Conservation (phyloP, 495 filamentous ascomycete genomes). For the Pseudomonodictys pantanalensis region DNA sequence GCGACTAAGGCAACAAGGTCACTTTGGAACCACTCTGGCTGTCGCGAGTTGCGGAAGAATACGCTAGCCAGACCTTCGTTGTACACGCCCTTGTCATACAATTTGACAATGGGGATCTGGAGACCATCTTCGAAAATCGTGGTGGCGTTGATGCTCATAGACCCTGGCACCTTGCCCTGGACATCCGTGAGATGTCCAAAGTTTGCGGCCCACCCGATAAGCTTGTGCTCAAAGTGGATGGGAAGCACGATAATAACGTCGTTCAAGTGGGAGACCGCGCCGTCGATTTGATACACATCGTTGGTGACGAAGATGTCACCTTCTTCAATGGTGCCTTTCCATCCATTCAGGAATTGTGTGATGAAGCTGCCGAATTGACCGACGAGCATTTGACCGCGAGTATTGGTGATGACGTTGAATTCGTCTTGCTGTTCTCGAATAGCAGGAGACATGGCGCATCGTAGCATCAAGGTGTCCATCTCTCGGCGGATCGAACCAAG, state of each 20-base stretch:
- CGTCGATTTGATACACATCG: slow-evolving; percentile 51
- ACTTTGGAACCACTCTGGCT: slow-evolving; percentile 51
- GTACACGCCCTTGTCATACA: slow-evolving; percentile 46
- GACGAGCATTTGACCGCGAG: slow-evolving; percentile 50
- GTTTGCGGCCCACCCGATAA: slow-evolving; percentile 51
- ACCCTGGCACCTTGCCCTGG: slow-evolving; percentile 51
- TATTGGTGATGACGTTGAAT: slow-evolving; percentile 53
- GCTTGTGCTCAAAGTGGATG: slow-evolving; percentile 45
- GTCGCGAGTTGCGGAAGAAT: slow-evolving; percentile 49
- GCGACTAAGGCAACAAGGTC: slow-evolving; percentile 51
- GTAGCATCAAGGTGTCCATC: slow-evolving; percentile 53
- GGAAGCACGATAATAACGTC: slow-evolving; percentile 50
- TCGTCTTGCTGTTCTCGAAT: slow-evolving; percentile 55
- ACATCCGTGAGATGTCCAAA: slow-evolving; percentile 54
- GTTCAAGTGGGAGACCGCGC: slow-evolving; percentile 51
- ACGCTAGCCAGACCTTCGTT: slow-evolving; percentile 47
- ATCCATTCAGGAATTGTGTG: slow-evolving; percentile 47
- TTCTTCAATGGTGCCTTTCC: slow-evolving; percentile 48
- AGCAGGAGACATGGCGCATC: slow-evolving; percentile 52
- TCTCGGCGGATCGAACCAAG: slow-evolving; percentile 49
- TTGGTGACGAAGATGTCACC: slow-evolving; percentile 54
- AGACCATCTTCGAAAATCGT: slow-evolving; percentile 54
- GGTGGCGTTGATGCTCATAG: slow-evolving; percentile 52
- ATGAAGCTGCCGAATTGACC: slow-evolving; percentile 55
- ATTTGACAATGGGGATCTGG: slow-evolving; percentile 52